Evolutionary conservation across 2,329 filamentous ascomycete species (phyloP), one percentile per base, ranked within the genome.

Genomic region (Trichoderma simmonsii): DNA sequence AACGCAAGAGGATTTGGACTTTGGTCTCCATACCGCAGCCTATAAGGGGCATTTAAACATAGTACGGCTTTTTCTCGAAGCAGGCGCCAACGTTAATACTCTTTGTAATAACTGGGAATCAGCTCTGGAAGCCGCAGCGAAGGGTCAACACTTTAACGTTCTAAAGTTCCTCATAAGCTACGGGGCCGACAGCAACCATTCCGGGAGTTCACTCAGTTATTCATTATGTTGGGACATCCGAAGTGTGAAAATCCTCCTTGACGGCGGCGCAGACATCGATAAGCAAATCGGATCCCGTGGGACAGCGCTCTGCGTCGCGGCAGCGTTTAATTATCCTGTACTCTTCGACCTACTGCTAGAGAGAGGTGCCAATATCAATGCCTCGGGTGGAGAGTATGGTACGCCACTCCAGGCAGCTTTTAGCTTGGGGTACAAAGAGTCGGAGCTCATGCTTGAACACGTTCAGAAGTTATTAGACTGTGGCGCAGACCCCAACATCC

Each of bases 321-420:
- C 24, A 24, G 5, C 3, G 14, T 4, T 3, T 0, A 14, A 1
- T 2, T 1, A 62, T 4, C 2, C 8, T 3, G 6, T 2, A 7
- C 4, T 0, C 1, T 39, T 43, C n/a, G 3, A 63, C 5, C 60
- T 43, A 26, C 60, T 63, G 3, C 34, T 63, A 28, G 34, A 48
- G 36, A 63, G 61, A 30, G 36, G 36, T 14, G 61, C 61, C 5
- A 7, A 63, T 14, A 18, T 48, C 11, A 63, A 63, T 43, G 61
- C 15, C 9, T 26, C 28, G 1, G 24, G 14, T 28, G 60, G 21
- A 8, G 9, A 6, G 4, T n/a, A 43, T 11, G 1, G 24, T 26
- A 48, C 60, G 9, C 61, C 61, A 5, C 61, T 63, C 7, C 36
- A 63, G 3, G 24, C 24, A 63, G 34, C 60, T 12, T 63, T 7